Evolutionary conservation across 306 rosid genomes (phyloP).

Genomic region (Malus domestica): ASM211411v1 NC_041799.1:2677001-2677500

Average conservation of each 20-base stretch:
- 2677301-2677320: constrained; percentile 77
- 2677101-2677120: constrained; percentile 82
- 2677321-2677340: constrained; percentile 67
- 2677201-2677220: constrained; percentile 40
- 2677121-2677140: constrained; percentile 77
- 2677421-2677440: no score
- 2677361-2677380: constrained; percentile 48
- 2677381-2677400: constrained; percentile 51
- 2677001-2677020: constrained; percentile 52
- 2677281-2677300: constrained; percentile 64
- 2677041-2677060: constrained; percentile 42
- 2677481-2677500: no score
- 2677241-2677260: constrained; percentile 56
- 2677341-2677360: constrained; percentile 61
- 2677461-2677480: no score
- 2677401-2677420: no score
- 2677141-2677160: constrained; percentile 72
- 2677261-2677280: constrained; percentile 63
- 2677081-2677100: constrained; percentile 48
- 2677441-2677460: no score
- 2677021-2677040: constrained; percentile 49
- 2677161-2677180: constrained; percentile 73
- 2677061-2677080: constrained; percentile 52
- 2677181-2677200: constrained; percentile 63
- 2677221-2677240: constrained; percentile 20